Conservation (phyloP, 2,329 filamentous ascomycete genomes). For the Waltergamsia citrina region DNA sequence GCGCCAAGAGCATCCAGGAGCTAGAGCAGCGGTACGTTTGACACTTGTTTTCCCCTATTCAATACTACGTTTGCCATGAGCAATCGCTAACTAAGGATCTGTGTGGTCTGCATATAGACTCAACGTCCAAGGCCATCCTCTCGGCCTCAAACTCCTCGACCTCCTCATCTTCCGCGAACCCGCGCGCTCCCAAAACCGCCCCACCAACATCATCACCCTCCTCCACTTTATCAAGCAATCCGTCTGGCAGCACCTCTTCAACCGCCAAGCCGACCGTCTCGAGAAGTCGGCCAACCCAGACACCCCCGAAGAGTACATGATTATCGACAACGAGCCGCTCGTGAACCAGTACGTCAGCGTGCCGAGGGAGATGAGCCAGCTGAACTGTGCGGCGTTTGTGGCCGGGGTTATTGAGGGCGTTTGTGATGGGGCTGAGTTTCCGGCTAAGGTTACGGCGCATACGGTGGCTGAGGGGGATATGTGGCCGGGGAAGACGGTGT, state of each 20-base stretch:
- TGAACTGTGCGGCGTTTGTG: slow-evolving; percentile 94
- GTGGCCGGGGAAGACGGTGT: slow-evolving; percentile 96
- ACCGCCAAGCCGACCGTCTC: slow-evolving; percentile 80
- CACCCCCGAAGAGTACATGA: slow-evolving; percentile 95
- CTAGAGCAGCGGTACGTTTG: slow-evolving; percentile 70
- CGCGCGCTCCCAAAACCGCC: slow-evolving; percentile 60
- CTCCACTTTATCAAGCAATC: slow-evolving; percentile 93
- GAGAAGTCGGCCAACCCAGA: slow-evolving; percentile 77
- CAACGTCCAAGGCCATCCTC: slow-evolving; percentile 84
- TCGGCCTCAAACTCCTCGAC: slow-evolving; percentile 90
- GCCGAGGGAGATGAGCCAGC: slow-evolving; percentile 88
- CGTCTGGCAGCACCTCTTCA: slow-evolving; percentile 88
- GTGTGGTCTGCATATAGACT: slow-evolving; percentile 45
- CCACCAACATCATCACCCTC: slow-evolving; percentile 80
- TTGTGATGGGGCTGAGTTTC: slow-evolving; percentile 86
- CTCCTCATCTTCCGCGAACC: slow-evolving; percentile 82
- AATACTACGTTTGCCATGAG: background rate
- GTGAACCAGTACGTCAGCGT: slow-evolving; percentile 92
- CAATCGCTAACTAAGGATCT: background rate
- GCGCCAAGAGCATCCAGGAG: slow-evolving; percentile 87
- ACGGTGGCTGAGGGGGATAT: slow-evolving; percentile 66
- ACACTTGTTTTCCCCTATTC: background rate
- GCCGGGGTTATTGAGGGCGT: slow-evolving; percentile 93
- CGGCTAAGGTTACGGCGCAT: slow-evolving; percentile 83
- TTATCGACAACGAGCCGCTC: slow-evolving; percentile 93